Base-by-base conservation (phyloP, 2,329 filamentous ascomycete genomes). In the Aschersonia sp. region DNA sequence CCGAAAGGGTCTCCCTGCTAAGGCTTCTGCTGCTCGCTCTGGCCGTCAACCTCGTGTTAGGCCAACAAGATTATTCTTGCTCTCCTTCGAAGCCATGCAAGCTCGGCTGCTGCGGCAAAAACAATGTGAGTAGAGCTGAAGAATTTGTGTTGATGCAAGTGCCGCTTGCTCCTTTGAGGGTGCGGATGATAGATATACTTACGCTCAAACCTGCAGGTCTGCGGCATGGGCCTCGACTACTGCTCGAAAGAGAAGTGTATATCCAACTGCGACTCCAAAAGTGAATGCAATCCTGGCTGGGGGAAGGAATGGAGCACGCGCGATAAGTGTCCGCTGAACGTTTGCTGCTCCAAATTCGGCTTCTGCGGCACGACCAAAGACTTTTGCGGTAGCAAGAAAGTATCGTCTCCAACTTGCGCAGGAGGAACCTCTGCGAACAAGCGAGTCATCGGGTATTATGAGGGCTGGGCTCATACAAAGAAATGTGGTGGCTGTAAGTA, bases 261-360 rank as follows among this genome's bases (percentile, higher is more conserved):
- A 12, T 52, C 50, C 4, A 47, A 43, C 5, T 64, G 61, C 43
- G 43, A 56, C 10, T 48, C 51, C 10, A 61, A 59, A 47, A 52
- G 49, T 40, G 52, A 60, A 45, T 64, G 62, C 48, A 56, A 62
- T 50, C 58, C 58, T 4, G 61, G 60, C 31, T 61, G 59, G 56
- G 61, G 61, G 0, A 38, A 44, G 5, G 31, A 58, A 44, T 62
- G 53, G 51, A 55, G 53, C 12, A 44, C 52, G 32, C 45, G 51
- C 2, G 30, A 47, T 9, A 55, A 53, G 9, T 67, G 65, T 48
- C 64, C 64, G 2, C 56, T 67, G 29, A 65, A 67, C 47, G 64
- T 66, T 7, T 68, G 65, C 53, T 66, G 65, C 52, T 55, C 52
- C 43, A 28, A 42, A 31, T 42, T 30, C 9, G 45, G 38, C 3